phyloP scores from a whole-genome alignment of 805 yeast genomes.

The Komagataella pastoris region DNA sequence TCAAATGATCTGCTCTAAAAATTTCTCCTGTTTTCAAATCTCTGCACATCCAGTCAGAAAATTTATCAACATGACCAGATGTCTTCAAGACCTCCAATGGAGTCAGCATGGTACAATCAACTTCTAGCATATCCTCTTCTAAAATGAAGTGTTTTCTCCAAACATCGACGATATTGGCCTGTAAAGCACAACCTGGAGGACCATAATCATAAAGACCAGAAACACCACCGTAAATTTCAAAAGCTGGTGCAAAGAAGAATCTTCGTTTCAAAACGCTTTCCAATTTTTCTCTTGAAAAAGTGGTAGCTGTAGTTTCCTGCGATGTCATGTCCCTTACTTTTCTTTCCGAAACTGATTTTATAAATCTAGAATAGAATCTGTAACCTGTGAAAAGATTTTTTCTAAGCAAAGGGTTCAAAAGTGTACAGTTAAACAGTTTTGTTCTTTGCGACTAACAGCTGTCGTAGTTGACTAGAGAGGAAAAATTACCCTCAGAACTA shows the following conservation, averaged over 20 bases:
- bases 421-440: neutral
- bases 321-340: neutral
- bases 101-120: conserved; percentile 94
- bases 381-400: neutral
- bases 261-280: conserved; percentile 90
- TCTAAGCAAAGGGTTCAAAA: neutral
- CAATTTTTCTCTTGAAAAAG: conserved; percentile 73
- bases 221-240: conserved; percentile 96
- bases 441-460: neutral
- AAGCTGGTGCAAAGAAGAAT: conserved; percentile 95
- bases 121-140: conserved; percentile 98
- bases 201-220: conserved; percentile 97
- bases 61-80: conserved; percentile 98
- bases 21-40: conserved; percentile 95
- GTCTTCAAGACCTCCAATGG: conserved; percentile 97
- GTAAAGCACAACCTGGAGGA: conserved; percentile 98
- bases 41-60: conserved; percentile 98
- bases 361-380: neutral
- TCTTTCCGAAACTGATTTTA: neutral
- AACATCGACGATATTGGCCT: conserved; percentile 84
- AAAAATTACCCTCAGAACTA: neutral
- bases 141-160: conserved; percentile 97
- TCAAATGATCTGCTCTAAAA: conserved; percentile 95
- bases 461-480: neutral
- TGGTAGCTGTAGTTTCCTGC: neutral